phyloP scores from a whole-genome alignment of 2,329 filamentous ascomycete species.

The Trichophyton equinum region DNA sequence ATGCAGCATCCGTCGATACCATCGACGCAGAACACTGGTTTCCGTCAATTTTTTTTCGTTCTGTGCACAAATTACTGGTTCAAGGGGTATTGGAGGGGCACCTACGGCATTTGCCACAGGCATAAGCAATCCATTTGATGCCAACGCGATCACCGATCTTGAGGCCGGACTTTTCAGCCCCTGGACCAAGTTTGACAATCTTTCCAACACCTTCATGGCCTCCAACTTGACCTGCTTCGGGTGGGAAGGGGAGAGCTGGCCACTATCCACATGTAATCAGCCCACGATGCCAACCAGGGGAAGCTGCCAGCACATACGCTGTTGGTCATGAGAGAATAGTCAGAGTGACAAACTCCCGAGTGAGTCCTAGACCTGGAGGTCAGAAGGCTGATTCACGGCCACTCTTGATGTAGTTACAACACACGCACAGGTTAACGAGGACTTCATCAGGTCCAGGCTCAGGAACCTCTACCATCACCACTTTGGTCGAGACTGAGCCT shows the following conservation, averaged over 20 bases:
- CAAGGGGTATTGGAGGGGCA: constrained; percentile 3
- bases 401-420: too few species aligned
- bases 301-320: constrained; percentile 16
- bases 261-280: constrained; percentile 30
- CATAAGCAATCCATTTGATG: constrained; percentile 53
- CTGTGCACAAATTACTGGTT: not conserved
- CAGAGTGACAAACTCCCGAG: constrained; percentile 53
- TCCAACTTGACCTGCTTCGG: constrained; percentile 50
- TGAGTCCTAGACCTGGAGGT: constrained; percentile 34
- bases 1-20: constrained; percentile 45
- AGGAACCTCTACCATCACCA: constrained; percentile 51
- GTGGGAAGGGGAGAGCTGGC: constrained; percentile 46
- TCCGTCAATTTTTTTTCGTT: not conserved
- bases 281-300: not conserved
- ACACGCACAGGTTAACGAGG: constrained; percentile 45
- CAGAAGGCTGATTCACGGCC: not conserved
- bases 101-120: constrained; percentile 43
- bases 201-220: constrained; percentile 58
- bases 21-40: constrained; percentile 38
- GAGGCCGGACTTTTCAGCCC: constrained; percentile 42
- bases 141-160: constrained; percentile 58
- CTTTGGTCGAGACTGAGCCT: constrained; percentile 51
- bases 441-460: constrained; percentile 52
- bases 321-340: constrained; percentile 46
- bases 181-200: constrained; percentile 53